A percentile compares a stretch with the other conserved stretches of the same genome.
phyloP scores from a whole-genome alignment of 495 filamentous ascomycete species.

The Podospora conica region DNA sequence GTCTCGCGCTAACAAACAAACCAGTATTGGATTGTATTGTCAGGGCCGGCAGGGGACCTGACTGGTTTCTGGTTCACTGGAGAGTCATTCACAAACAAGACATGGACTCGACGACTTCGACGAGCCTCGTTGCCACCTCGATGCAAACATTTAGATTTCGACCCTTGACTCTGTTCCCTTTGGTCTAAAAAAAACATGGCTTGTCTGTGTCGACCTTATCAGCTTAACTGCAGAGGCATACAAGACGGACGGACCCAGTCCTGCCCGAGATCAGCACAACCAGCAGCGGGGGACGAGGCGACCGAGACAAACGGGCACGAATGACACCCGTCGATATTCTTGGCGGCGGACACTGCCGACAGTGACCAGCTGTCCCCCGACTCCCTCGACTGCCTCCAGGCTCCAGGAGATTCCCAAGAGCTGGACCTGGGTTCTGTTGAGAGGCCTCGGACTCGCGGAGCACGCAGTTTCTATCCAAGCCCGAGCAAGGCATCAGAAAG shows the following conservation, averaged over 20 bases:
- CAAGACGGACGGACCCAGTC: not conserved
- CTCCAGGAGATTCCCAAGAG: not conserved
- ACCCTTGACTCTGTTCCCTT: not conserved
- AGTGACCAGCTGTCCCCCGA: not conserved
- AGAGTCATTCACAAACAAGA: too few species aligned
- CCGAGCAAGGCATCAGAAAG: too few species aligned
- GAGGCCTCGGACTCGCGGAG: not conserved
- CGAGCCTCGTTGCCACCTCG: too few species aligned
- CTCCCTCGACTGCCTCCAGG: too few species aligned
- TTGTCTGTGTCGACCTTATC: not conserved
- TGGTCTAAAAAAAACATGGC: not conserved
- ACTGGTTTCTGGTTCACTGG: too few species aligned
- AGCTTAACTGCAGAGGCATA: not conserved
- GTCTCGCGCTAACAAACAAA: too few species aligned
- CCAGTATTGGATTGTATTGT: too few species aligned
- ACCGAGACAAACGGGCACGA: not conserved
- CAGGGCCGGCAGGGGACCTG: too few species aligned
- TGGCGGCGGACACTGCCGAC: not conserved
- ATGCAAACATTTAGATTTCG: too few species aligned
- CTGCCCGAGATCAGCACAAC: not conserved
- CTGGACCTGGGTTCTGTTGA: not conserved
- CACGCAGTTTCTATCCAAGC: not conserved
- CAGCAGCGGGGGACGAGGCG: not conserved
- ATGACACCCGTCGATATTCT: not conserved
- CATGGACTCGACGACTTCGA: too few species aligned